Percentiles rank a stretch among this genome's conserved stretches.
Evolutionary conservation across 495 filamentous ascomycete species (phyloP).

Genomic region (Mycothermus thermophilus): DNA sequence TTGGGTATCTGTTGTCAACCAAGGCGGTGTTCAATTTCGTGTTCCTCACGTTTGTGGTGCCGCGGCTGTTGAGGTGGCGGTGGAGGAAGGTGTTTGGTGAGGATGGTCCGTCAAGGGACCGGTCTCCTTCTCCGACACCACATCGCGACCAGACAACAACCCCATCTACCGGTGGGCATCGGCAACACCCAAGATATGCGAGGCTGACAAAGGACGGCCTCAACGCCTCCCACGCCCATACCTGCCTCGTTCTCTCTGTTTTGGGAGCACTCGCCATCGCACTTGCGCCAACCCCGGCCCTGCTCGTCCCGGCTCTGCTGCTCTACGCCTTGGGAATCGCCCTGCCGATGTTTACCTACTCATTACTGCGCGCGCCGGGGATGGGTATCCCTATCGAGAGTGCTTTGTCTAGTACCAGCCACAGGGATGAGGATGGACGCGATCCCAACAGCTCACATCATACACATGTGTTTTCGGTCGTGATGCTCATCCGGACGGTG

Average conservation of each 20-base stretch:
- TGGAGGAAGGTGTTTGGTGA: neutral
- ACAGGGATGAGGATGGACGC: too few relatives aligned
- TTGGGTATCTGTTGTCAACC: slow-evolving; percentile 30
- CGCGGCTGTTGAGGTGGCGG: slow-evolving; percentile 16
- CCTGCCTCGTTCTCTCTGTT: slow-evolving; percentile 26
- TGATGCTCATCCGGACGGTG: slow-evolving; percentile 33
- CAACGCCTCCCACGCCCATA: too few relatives aligned
- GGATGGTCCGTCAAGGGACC: too few relatives aligned
- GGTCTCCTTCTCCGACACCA: too few relatives aligned
- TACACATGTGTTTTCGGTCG: slow-evolving; percentile 29
- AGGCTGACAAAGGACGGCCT: too few relatives aligned
- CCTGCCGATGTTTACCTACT: slow-evolving; percentile 31
- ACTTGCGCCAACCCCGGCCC: slow-evolving; percentile 16
- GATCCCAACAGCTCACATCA: too few relatives aligned
- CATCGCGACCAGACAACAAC: too few relatives aligned
- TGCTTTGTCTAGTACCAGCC: too few relatives aligned
- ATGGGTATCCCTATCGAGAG: slow-evolving; percentile 11
- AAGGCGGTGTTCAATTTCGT: slow-evolving; percentile 33
- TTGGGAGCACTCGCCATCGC: slow-evolving; percentile 28
- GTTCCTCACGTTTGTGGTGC: slow-evolving; percentile 24
- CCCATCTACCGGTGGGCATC: too few relatives aligned
- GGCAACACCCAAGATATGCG: too few relatives aligned
- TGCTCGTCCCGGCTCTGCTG: slow-evolving; percentile 25
- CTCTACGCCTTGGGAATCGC: slow-evolving; percentile 32
- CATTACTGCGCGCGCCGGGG: slow-evolving; percentile 24